Evolutionary conservation across 768 basidiomycete genomes (phyloP), one percentile per base, ranked within the genome.

Genomic region (Serendipita sp.): DNA sequence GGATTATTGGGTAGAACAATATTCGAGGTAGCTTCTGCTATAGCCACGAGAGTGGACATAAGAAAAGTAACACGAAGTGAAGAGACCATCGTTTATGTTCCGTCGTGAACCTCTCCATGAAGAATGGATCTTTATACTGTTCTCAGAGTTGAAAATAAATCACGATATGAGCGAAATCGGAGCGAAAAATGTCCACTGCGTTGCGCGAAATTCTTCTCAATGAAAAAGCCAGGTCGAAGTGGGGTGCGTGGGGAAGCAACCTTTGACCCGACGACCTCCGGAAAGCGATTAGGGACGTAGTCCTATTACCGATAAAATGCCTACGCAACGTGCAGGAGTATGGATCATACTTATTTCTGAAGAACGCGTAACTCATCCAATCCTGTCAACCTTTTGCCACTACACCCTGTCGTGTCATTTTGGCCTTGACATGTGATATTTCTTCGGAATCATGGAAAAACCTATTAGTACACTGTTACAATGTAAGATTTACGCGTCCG

Each of bases 311-410:
- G 48, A 51, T n/a, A 32, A 51, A 51, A 89, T 90, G 88, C 81
- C 84, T 71, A 80, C 85, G 72, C 85, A 89, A 78, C 76, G 89
- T 71, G 88, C 88, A 67, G 89, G 89, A 45, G 89, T 89, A 75
- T 63, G 83, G 75, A 18, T 13, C 48, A 51, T 51, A n/a, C 5
- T 51, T 18, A 7, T 18, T 51, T 51, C n/a, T n/a, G 8, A 8
- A 51, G n/a, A 51, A 18, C 30, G 13, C 18, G 30, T 32, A 32
- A n/a, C 48, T 51, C 48, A 51, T 32, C 48, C 7, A 51, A 32
- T 18, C n/a, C 8, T n/a, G n/a, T 8, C 48, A 5, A 8, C n/a
- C 8, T 32, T 60, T 60, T 60, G 56, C 34, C 23, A 52, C 8
- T n/a, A 44, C 28, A 56, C 44, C 5, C 23, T 35, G 41, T 3